Evolutionary conservation across 306 rosid genomes (phyloP).

Genomic region (Canavalia ensiformis): DNA sequence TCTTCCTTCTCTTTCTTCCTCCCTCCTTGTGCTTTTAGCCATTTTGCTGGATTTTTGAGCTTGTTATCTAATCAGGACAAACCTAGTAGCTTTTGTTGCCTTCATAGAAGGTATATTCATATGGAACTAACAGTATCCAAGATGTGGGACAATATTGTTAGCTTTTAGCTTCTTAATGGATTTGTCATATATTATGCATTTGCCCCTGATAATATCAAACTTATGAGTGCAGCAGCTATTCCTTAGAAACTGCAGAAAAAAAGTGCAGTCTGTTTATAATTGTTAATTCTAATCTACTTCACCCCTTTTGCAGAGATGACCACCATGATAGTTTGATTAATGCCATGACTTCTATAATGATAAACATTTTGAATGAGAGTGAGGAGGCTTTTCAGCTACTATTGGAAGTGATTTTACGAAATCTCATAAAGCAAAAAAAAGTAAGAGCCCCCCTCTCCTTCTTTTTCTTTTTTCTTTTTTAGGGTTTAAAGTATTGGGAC

Average conservation of each 20-base stretch:
- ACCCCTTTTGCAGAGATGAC: conserved; percentile 63
- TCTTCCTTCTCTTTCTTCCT: conserved; percentile 36
- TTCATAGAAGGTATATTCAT: conserved; percentile 26
- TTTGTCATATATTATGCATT: conserved; percentile 29
- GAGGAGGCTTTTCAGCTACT: conserved; percentile 80
- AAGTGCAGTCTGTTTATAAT: conserved; percentile 13
- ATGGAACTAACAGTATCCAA: not conserved
- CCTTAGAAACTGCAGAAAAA: conserved; percentile 7
- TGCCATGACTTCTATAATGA: conserved; percentile 74
- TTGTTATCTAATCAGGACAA: conserved; percentile 26
- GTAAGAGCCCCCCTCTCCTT: conserved; percentile 49
- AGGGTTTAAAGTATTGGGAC: too few species aligned
- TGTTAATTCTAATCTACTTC: conserved; percentile 40
- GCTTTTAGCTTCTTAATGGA: conserved; percentile 10
- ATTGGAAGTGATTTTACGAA: conserved; percentile 76
- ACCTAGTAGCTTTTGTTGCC: conserved; percentile 31
- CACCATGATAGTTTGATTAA: conserved; percentile 69
- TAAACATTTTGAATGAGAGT: conserved; percentile 53
- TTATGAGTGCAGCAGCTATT: conserved; percentile 14
- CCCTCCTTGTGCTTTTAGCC: conserved; percentile 28
- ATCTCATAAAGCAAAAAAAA: conserved; percentile 73
- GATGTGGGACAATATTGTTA: conserved; percentile 12
- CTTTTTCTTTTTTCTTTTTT: too few species aligned
- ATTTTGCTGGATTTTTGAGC: conserved; percentile 13
- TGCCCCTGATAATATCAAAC: conserved; percentile 33